These are phyloP conservation scores for Amanita exitialis DNA, from an alignment of 768 basidiomycete species.

Conservation along the genomic window DNA sequence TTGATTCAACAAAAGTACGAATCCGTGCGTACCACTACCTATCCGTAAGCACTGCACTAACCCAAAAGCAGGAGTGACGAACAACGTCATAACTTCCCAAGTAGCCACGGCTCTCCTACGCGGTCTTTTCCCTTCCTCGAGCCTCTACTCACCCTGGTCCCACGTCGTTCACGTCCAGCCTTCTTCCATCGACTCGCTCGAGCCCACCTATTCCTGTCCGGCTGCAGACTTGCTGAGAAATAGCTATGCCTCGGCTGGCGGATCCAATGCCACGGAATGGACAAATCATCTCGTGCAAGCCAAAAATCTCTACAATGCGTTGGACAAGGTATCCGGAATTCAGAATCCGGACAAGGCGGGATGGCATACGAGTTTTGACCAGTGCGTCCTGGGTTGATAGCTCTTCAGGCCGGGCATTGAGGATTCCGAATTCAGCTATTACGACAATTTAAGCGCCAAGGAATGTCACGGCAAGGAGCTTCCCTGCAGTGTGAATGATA, in stretches of 20 bases:
- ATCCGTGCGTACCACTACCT: conserved; percentile 22
- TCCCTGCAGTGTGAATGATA: conserved; percentile 35
- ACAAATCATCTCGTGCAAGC: conserved; percentile 28
- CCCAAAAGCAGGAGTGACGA: conserved; percentile 30
- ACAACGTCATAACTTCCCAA: conserved; percentile 44
- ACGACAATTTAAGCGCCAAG: conserved; percentile 41
- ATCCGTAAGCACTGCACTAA: neutral
- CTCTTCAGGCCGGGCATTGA: neutral
- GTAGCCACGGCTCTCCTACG: conserved; percentile 35
- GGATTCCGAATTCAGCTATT: conserved; percentile 25
- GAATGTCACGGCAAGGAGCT: conserved; percentile 36
- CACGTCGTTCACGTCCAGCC: conserved; percentile 29
- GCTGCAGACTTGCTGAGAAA: conserved; percentile 22
- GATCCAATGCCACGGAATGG: conserved; percentile 26
- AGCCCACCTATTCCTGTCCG: conserved; percentile 34
- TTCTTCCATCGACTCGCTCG: conserved; percentile 33
- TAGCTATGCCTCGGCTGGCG: conserved; percentile 23
- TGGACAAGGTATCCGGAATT: conserved; percentile 35
- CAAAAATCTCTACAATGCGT: conserved; percentile 25
- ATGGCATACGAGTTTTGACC: conserved; percentile 43
- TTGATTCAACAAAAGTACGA: conserved; percentile 22
- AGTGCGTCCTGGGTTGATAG: conserved; percentile 20
- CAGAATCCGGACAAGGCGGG: conserved; percentile 26
- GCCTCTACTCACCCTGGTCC: conserved; percentile 10
- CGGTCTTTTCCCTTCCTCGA: conserved; percentile 30